A percentile compares a stretch with the other conserved stretches of the same genome.
Conservation (phyloP, 306 rosid species). For the Rubus parviflorus region DNA sequence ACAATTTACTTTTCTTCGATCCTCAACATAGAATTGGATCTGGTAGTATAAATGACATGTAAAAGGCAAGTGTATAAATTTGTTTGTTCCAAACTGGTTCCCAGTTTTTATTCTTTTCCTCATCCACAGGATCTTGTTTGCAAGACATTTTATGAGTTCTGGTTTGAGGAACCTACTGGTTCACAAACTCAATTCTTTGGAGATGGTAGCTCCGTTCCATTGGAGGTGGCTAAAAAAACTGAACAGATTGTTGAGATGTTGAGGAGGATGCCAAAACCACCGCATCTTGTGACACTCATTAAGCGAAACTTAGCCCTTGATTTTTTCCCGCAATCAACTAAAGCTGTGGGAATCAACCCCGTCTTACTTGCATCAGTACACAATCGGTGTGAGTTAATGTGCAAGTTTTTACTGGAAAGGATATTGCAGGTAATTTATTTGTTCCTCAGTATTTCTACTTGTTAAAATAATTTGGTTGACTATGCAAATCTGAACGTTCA, state of each 20-base stretch:
- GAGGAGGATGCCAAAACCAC: constrained; percentile 82
- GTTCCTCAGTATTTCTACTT: constrained; percentile 11
- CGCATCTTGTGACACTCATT: constrained; percentile 78
- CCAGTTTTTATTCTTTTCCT: constrained; percentile 24
- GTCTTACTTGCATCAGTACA: constrained; percentile 75
- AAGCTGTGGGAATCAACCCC: constrained; percentile 86
- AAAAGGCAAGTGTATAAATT: background rate
- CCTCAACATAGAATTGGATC: background rate
- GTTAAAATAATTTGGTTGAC: constrained; percentile 1
- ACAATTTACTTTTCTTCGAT: background rate
- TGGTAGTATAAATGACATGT: background rate
- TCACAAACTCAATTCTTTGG: constrained; percentile 66
- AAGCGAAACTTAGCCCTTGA: constrained; percentile 94
- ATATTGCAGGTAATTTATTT: constrained; percentile 66
- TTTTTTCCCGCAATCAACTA: constrained; percentile 90
- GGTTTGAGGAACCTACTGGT: constrained; percentile 94
- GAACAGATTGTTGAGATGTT: constrained; percentile 95
- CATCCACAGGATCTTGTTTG: constrained; percentile 86
- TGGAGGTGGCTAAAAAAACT: constrained; percentile 82
- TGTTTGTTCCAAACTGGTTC: constrained; percentile 11
- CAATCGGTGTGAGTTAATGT: constrained; percentile 94
- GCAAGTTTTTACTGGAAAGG: constrained; percentile 95
- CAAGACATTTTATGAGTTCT: constrained; percentile 93
- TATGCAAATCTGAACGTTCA: constrained; percentile 18
- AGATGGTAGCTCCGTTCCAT: constrained; percentile 88